Conservation (phyloP, 805 yeast species). For the Metschnikowia drakensbergensis region DNA sequence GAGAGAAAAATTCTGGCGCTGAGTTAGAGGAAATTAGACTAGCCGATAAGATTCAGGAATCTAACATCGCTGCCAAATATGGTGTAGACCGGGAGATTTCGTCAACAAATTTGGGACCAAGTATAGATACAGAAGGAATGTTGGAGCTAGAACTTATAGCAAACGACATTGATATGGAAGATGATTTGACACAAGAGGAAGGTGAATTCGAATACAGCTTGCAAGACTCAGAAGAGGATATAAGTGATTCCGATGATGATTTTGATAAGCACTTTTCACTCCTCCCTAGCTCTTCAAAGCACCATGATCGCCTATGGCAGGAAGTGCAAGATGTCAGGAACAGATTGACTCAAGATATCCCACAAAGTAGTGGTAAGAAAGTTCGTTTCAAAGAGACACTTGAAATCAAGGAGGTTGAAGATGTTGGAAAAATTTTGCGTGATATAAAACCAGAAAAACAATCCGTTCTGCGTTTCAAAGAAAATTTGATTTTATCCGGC, state of each 20-base stretch:
- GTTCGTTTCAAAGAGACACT: conserved; percentile 53
- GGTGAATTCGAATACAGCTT: conserved; percentile 10
- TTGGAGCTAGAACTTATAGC: conserved; percentile 54
- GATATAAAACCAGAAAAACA: conserved; percentile 21
- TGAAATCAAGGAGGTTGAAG: conserved; percentile 58
- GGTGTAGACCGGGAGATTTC: background rate
- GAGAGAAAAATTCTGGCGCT: background rate
- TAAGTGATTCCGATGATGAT: conserved; percentile 32
- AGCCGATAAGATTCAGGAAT: background rate
- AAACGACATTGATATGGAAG: conserved; percentile 34
- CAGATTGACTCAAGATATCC: background rate
- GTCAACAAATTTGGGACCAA: background rate
- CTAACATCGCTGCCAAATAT: background rate
- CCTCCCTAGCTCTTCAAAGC: conserved; percentile 8
- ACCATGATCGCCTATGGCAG: conserved; percentile 34
- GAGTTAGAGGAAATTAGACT: background rate
- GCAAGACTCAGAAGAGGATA: conserved; percentile 36
- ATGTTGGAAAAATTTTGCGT: conserved; percentile 47
- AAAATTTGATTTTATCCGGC: conserved; percentile 11
- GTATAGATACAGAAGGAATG: conserved; percentile 22
- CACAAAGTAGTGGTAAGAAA: conserved; percentile 30
- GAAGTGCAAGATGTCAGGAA: conserved; percentile 34
- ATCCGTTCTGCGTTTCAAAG: conserved; percentile 20
- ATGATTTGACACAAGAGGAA: background rate
- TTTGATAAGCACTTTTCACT: conserved; percentile 23